Evolutionary conservation across 768 basidiomycete species (phyloP), one percentile per base, ranked within the genome.

Genomic region (Mycena vulgaris): DNA sequence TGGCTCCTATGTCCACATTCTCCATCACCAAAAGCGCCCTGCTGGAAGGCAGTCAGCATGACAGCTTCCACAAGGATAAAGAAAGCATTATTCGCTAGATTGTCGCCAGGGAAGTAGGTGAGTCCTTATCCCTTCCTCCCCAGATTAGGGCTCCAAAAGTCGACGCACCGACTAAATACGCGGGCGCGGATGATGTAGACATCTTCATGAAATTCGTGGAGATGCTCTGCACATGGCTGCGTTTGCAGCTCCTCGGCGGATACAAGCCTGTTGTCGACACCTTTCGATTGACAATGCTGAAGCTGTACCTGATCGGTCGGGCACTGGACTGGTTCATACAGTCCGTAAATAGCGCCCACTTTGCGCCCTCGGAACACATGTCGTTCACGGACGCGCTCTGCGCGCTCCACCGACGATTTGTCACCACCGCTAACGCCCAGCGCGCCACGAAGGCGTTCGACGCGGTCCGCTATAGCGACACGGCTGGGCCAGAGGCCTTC

Each of bases 281-380:
- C 1, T 62, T 31, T n/a, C 60, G 47, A 2, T 5, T 28, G 0
- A 62, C 33, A 1, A 48, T 62, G 47, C 8, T 30, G 2, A 62
- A 62, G 9, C 17, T 1, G 10, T 10, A 49, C 33, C n/a, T 62
- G 3, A 10, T 13, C 0, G 47, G 60, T 0, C 13, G 5, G 3
- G 60, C 60, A 2, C 21, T 62, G 6, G 60, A 62, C 5, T 62
- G 60, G 60, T 62, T 23, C 11, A 51, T 62, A 1, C 47, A 23
- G 4, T 49, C 19, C n/a, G 27, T 62, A 3, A 48, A 51, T 21
- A 62, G 35, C n/a, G n/a, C 60, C 0, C 60, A 48, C 5, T 48
- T 25, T 25, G 19, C 42, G 10, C 3, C 40, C 1, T 4, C 17
- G 0, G 5, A 5, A 0, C 1, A 17, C 8, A 28, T 58, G 59